Conservation (phyloP, 2,329 filamentous ascomycete species). For the Fusarium sp. region DNA sequence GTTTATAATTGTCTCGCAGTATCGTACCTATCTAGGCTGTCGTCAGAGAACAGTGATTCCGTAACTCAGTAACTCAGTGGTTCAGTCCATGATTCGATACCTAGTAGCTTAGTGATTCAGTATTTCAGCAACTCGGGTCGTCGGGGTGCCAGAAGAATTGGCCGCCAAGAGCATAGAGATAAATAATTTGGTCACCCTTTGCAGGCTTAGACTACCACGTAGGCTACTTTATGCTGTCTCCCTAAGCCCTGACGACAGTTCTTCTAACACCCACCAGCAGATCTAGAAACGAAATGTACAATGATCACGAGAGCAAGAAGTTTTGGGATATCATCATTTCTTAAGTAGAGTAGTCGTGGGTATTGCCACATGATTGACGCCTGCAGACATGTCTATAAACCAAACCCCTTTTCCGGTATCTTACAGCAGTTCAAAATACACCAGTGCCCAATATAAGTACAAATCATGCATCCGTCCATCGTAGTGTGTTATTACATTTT, state of each 20-base stretch:
- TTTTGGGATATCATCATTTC: slow-evolving; percentile 37
- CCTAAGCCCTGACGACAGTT: no score
- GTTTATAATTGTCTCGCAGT: not conserved
- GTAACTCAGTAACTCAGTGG: no score
- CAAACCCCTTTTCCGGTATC: slow-evolving; percentile 42
- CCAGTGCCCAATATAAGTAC: slow-evolving; percentile 44
- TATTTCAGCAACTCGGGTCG: not conserved
- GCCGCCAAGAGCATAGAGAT: not conserved
- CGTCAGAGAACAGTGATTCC: not conserved
- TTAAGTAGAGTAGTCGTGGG: slow-evolving; percentile 46
- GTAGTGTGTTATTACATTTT: slow-evolving; percentile 40
- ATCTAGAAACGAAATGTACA: not conserved
- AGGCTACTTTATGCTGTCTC: not conserved
- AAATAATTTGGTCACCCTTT: not conserved
- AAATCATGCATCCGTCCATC: slow-evolving; percentile 42
- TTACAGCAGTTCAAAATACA: slow-evolving; percentile 43
- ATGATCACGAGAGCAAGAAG: not conserved
- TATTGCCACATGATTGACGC: slow-evolving; percentile 39
- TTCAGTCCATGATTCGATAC: no score
- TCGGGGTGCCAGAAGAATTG: not conserved
- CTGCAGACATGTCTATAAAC: slow-evolving; percentile 43
- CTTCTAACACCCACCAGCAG: no score
- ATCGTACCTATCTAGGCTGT: not conserved
- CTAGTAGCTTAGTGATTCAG: no score
- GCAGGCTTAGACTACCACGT: not conserved